Conservation (phyloP, 495 filamentous ascomycete genomes). For the Thozetella sp. region DNA sequence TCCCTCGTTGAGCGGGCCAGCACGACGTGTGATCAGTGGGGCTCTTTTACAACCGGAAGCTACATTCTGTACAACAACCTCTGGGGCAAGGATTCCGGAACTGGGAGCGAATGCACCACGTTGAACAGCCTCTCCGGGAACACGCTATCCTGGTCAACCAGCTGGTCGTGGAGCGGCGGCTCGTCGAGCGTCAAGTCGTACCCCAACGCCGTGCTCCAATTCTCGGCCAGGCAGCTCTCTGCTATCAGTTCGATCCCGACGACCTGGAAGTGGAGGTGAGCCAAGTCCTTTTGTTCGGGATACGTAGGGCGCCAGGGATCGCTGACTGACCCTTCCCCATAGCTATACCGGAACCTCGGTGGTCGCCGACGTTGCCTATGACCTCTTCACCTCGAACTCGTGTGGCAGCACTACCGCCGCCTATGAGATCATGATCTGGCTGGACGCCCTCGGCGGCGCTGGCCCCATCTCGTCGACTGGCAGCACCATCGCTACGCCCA, state of each 20-base stretch:
- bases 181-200: constrained; percentile 59
- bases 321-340: neutral
- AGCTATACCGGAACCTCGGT: constrained; percentile 57
- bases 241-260: constrained; percentile 51
- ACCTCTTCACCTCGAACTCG: constrained; percentile 59
- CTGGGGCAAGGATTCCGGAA: constrained; percentile 47
- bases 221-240: constrained; percentile 47
- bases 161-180: constrained; percentile 59
- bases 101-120: constrained; percentile 60
- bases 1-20: constrained; percentile 41
- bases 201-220: constrained; percentile 52
- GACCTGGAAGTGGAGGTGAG: constrained; percentile 55
- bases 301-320: neutral
- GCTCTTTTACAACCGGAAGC: constrained; percentile 36
- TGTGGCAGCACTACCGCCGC: constrained; percentile 38
- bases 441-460: constrained; percentile 61
- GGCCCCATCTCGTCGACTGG: constrained; percentile 64
- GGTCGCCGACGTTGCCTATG: constrained; percentile 67
- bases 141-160: constrained; percentile 57
- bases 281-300: constrained; percentile 11
- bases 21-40: constrained; percentile 53
- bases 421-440: constrained; percentile 78
- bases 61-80: constrained; percentile 60
- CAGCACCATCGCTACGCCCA: constrained; percentile 51
- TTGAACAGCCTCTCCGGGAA: constrained; percentile 46